These are phyloP conservation scores for Ganoderma sinense DNA, from an alignment of 1,284 basidiomycete species.

Conservation along the genomic window DNA sequence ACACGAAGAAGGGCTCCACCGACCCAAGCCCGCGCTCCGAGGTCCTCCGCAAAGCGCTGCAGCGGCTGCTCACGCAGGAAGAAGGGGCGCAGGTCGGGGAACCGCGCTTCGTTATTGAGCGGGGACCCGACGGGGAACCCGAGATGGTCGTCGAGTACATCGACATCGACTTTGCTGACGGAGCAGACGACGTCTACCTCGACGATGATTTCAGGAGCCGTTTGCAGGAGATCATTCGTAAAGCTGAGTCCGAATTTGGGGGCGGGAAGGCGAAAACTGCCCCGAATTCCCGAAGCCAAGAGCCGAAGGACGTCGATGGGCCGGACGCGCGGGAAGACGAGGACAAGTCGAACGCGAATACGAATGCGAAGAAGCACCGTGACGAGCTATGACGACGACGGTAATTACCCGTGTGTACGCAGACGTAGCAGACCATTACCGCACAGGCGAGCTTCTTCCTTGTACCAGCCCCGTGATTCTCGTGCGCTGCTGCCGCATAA, in stretches of 20 bases:
- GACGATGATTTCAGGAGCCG: constrained; percentile 36
- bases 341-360: not conserved
- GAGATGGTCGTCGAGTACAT: constrained; percentile 66
- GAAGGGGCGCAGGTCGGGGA: constrained; percentile 42
- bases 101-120: constrained; percentile 48
- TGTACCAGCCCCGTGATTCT: not conserved
- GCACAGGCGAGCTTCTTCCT: not conserved
- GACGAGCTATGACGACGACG: constrained; percentile 48
- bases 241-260: constrained; percentile 47
- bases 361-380: constrained; percentile 33
- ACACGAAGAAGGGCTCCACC: constrained; percentile 14
- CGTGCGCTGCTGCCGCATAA: not conserved
- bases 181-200: constrained; percentile 38
- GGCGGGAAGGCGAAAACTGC: constrained; percentile 32
- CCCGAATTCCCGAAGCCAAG: constrained; percentile 24
- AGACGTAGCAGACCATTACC: not conserved
- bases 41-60: constrained; percentile 44
- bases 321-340: constrained; percentile 31
- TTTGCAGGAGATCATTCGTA: constrained; percentile 50
- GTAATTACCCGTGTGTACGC: not conserved
- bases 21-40: constrained; percentile 31
- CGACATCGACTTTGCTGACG: constrained; percentile 35
- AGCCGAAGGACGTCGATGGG: constrained; percentile 14
- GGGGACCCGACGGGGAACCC: constrained; percentile 51
- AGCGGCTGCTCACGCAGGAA: constrained; percentile 45